phyloP scores from a whole-genome alignment of 176 grass and related monocot species.

The Musa itinerans region DNA sequence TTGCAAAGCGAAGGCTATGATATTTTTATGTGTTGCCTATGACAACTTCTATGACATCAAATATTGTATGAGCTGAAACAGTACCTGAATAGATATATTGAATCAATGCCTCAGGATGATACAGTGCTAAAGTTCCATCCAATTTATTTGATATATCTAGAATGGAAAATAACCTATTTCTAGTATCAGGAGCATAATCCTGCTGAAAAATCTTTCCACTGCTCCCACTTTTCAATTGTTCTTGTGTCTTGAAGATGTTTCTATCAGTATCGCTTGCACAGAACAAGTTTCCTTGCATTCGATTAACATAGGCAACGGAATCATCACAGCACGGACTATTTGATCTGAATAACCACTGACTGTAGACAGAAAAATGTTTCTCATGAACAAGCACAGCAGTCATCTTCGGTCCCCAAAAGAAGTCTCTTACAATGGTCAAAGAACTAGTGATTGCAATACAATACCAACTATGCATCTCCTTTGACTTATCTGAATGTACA shows the following conservation, averaged over 20 bases:
- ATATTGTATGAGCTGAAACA: neutral
- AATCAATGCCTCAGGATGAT: constrained; percentile 68
- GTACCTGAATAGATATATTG: constrained; percentile 89
- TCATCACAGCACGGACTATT: constrained; percentile 8
- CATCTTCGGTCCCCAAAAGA: constrained; percentile 78
- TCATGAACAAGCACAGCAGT: constrained; percentile 70
- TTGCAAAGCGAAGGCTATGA: neutral
- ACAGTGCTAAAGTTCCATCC: constrained; percentile 45
- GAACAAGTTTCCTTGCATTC: constrained; percentile 26
- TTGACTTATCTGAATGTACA: constrained; percentile 34
- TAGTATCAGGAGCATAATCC: constrained; percentile 22
- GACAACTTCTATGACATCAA: neutral
- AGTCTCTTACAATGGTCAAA: constrained; percentile 51
- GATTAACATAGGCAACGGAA: constrained; percentile 22
- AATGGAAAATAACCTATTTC: constrained; percentile 40
- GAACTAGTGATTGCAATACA: constrained; percentile 60
- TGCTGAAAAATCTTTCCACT: constrained; percentile 26
- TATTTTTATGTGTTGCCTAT: neutral
- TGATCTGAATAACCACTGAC: constrained; percentile 46
- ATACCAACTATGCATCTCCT: constrained; percentile 55
- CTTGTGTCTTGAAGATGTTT: constrained; percentile 31
- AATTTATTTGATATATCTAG: constrained; percentile 61
- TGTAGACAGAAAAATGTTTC: constrained; percentile 75
- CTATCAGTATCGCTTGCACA: constrained; percentile 29
- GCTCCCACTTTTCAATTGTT: constrained; percentile 29